These are phyloP conservation scores for Naganishia vaughanmartiniae DNA, from an alignment of 768 basidiomycete genomes.

Conservation along the genomic window DNA sequence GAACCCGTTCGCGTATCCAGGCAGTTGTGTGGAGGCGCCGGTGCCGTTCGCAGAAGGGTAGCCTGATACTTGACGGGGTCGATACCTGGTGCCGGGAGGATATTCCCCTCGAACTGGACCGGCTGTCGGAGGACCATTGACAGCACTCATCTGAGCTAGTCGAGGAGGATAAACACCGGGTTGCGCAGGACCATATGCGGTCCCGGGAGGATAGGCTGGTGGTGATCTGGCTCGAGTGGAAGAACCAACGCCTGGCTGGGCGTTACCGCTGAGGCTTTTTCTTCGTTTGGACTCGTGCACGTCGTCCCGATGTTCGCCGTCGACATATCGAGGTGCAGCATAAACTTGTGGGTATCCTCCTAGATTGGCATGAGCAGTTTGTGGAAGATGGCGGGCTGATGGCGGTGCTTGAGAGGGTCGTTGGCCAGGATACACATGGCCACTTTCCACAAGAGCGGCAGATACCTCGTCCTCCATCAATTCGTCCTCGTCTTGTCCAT, in stretches of 20 bases:
- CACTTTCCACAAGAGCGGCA: neutral
- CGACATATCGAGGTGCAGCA: neutral
- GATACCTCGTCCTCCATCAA: conserved; percentile 1
- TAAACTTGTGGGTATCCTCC: neutral
- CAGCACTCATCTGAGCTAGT: neutral
- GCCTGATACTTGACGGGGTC: neutral
- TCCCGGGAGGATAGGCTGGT: conserved; percentile 2
- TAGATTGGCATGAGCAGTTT: neutral
- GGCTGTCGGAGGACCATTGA: neutral
- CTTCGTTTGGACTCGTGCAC: neutral
- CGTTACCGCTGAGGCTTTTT: conserved; percentile 2
- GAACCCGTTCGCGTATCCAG: no score
- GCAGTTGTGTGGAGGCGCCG: neutral
- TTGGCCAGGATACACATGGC: neutral
- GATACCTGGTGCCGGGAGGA: conserved; percentile 16
- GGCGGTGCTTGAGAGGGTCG: conserved; percentile 2
- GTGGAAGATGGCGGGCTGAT: conserved; percentile 1
- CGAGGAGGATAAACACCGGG: conserved; percentile 6
- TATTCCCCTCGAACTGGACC: conserved; percentile 9
- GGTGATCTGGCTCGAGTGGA: conserved; percentile 2
- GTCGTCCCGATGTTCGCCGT: neutral
- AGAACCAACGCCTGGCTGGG: neutral
- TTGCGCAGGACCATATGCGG: conserved; percentile 3
- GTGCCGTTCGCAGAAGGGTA: neutral
- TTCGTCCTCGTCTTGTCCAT: conserved; percentile 23